Percentiles rank a stretch among this genome's conserved stretches.
Evolutionary conservation across 495 filamentous ascomycete genomes (phyloP).

Genomic region (Aspergillus avenaceus): DNA sequence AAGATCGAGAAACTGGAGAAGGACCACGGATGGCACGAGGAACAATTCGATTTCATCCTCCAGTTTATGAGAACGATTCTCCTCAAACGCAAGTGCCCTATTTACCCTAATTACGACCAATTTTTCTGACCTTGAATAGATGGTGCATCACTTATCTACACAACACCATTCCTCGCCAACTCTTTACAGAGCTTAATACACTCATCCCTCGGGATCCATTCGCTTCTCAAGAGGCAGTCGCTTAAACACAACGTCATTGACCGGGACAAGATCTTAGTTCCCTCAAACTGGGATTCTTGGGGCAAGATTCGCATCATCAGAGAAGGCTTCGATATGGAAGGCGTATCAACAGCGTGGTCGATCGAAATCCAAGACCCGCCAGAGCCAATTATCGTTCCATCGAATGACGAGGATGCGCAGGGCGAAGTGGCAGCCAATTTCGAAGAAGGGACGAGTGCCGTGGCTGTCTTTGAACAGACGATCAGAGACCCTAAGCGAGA

Average conservation of each 20-base stretch:
- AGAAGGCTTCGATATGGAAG: slow-evolving; percentile 93
- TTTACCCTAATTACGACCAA: background rate
- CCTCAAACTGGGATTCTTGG: slow-evolving; percentile 98
- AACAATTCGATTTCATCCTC: slow-evolving; percentile 86
- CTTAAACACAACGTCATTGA: slow-evolving; percentile 96
- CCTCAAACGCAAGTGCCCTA: slow-evolving; percentile 63
- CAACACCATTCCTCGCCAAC: slow-evolving; percentile 72
- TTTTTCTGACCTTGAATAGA: slow-evolving; percentile 49
- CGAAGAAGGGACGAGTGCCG: slow-evolving; percentile 51
- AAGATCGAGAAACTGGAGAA: slow-evolving; percentile 84
- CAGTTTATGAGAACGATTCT: slow-evolving; percentile 85
- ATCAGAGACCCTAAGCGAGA: slow-evolving; percentile 69
- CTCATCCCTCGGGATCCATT: slow-evolving; percentile 84
- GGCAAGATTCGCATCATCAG: slow-evolving; percentile 90
- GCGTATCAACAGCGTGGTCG: slow-evolving; percentile 76
- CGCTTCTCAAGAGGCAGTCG: slow-evolving; percentile 74
- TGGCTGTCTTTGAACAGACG: slow-evolving; percentile 71
- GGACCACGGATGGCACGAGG: slow-evolving; percentile 86
- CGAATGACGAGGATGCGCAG: slow-evolving; percentile 12
- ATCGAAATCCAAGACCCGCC: slow-evolving; percentile 66
- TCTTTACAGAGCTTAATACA: slow-evolving; percentile 80
- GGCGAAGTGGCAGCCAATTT: slow-evolving; percentile 20
- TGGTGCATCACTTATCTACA: slow-evolving; percentile 88
- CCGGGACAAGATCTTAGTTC: slow-evolving; percentile 88
- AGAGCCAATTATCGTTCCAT: slow-evolving; percentile 26